A percentile compares a stretch with the other conserved stretches of the same genome.
Conservation (phyloP, 2,329 filamentous ascomycete genomes). For the Aspergillus chevalieri region DNA sequence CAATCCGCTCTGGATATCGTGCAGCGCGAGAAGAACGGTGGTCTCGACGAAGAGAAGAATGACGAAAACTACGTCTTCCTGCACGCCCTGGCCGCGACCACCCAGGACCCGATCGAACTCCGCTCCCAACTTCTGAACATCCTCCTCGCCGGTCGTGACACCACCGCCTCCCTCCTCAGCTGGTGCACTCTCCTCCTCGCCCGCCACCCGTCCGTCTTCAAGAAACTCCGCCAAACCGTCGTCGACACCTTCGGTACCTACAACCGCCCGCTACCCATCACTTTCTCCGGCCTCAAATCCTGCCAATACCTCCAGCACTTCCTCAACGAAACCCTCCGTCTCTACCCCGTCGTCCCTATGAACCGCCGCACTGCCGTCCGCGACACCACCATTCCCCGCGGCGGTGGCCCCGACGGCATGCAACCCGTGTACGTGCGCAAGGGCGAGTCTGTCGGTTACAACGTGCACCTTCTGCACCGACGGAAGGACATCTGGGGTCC, state of each 20-base stretch:
- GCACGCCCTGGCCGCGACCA: slow-evolving; percentile 42
- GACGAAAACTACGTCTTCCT: slow-evolving; percentile 43
- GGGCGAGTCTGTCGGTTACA: slow-evolving; percentile 61
- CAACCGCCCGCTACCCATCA: slow-evolving; percentile 33
- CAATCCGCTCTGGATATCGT: background rate
- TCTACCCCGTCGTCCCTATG: slow-evolving; percentile 43
- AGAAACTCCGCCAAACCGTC: slow-evolving; percentile 12
- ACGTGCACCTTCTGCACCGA: slow-evolving; percentile 66
- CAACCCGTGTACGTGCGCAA: slow-evolving; percentile 61
- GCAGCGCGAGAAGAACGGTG: background rate
- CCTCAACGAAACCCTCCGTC: slow-evolving; percentile 38
- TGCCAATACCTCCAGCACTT: slow-evolving; percentile 34
- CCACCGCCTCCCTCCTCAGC: slow-evolving; percentile 43
- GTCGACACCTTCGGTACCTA: slow-evolving; percentile 15
- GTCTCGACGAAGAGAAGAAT: slow-evolving; percentile 14
- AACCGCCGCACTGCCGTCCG: slow-evolving; percentile 37
- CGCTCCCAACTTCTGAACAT: slow-evolving; percentile 48
- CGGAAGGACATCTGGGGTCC: slow-evolving; percentile 47
- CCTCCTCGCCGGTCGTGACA: slow-evolving; percentile 50
- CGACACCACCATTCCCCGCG: slow-evolving; percentile 40
- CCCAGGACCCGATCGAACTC: slow-evolving; percentile 42
- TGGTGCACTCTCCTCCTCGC: slow-evolving; percentile 27
- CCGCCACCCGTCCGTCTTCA: slow-evolving; percentile 12
- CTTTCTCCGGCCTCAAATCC: slow-evolving; percentile 39
- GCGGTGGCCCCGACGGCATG: slow-evolving; percentile 57